These are phyloP conservation scores for Cutaneotrichosporon arboriforme DNA, from an alignment of 1,284 basidiomycete genomes.

Conservation along the genomic window DNA sequence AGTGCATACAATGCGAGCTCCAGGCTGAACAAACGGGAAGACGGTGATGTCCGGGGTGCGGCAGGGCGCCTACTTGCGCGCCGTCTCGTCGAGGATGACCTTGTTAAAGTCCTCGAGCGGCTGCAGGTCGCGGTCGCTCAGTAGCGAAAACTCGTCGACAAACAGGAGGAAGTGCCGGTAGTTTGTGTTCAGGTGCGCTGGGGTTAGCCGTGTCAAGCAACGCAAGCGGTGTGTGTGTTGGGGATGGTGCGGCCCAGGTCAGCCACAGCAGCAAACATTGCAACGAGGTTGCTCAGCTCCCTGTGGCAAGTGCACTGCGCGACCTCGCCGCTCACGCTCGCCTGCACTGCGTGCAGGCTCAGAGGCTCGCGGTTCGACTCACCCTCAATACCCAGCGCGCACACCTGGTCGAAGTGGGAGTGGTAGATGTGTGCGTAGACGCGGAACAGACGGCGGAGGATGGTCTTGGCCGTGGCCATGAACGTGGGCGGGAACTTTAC, in stretches of 20 bases:
- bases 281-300: too few species aligned
- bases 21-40: background rate
- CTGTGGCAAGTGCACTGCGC: background rate
- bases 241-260: too few species aligned
- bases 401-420: slow-evolving; percentile 98
- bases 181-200: slow-evolving; percentile 97
- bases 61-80: slow-evolving; percentile 11
- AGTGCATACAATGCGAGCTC: slow-evolving; percentile 5
- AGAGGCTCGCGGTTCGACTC: slow-evolving; percentile 20
- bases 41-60: background rate
- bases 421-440: slow-evolving; percentile 99
- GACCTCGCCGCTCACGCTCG: background rate
- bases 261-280: too few species aligned
- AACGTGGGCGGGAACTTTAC: slow-evolving; percentile 90
- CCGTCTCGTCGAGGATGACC: slow-evolving; percentile 74
- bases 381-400: slow-evolving; percentile 97
- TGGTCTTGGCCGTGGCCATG: slow-evolving; percentile 82
- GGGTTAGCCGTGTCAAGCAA: background rate
- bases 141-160: slow-evolving; percentile 94
- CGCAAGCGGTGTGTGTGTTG: background rate
- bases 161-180: slow-evolving; percentile 98
- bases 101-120: slow-evolving; percentile 96
- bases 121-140: slow-evolving; percentile 93
- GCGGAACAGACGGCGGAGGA: slow-evolving; percentile 86
- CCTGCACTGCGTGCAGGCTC: background rate